Base-by-base conservation (phyloP, 352 stramenopile species). In the Globisporangium alternatum region DNA sequence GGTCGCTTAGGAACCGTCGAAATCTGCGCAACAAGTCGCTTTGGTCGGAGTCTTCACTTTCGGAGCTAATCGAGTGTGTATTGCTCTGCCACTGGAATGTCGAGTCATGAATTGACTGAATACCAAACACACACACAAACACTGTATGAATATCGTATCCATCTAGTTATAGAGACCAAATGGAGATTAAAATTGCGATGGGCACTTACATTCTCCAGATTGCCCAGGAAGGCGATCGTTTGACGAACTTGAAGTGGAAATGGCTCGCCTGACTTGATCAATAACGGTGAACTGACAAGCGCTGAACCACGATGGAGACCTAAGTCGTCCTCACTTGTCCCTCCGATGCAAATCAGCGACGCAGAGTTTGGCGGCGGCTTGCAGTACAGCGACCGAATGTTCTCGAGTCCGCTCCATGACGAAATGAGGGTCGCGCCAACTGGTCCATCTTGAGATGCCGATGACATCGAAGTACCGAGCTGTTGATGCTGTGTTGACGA, bases 341-440 rank as follows among this genome's bases (percentile, higher is more conserved):
- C 51, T 22, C 47, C 53, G 19, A 70, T 35, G 33, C 65, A 70
- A 15, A 70, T 19, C 12, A 63, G 4, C 6, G 65, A 67, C 33
- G 52, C 41, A 7, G 65, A 49, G 21, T 48, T 56, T 25, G 65
- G 59, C 17, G 65, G 47, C 15, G 65, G 65, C 6, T 45, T 64
- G 35, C 48, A 60, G 4, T 39, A 28, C 19, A 70, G 44, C n/a
- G 52, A 54, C 25, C 41, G 51, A 9, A 70, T 39, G 28, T 67
- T 67, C 53, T 70, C 65, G 35, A 70, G 62, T 9, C 65, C 65
- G 5, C 33, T 62, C 65, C 65, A 70, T 4, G 59, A 64, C 4
- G 65, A 63, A 7, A 70, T 56, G 22, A 70, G 45, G 10, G 19
- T 52, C 22, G 56, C 56, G n/a, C 22, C 12, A 0, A 56, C 13